Conservation (phyloP, 169 alveolate species). For the Eimeria necatrix region DNA sequence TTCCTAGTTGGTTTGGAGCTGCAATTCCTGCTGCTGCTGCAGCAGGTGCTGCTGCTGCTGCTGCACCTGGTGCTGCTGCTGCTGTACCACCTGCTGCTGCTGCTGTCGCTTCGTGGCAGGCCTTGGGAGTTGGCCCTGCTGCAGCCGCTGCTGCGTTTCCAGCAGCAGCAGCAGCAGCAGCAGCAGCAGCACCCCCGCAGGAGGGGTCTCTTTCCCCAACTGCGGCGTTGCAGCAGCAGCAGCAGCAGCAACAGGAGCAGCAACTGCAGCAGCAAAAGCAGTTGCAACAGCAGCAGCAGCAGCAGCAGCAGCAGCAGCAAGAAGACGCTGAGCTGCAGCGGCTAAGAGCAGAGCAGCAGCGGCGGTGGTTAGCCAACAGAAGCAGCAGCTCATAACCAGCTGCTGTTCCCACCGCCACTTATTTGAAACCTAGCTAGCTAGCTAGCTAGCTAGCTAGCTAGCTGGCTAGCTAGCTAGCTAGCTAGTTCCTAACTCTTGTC, state of each 20-base stretch:
- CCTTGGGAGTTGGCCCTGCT: neutral
- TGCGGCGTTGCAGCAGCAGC: neutral
- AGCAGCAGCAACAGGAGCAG: neutral
- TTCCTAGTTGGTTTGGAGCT: no score
- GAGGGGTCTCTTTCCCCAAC: neutral
- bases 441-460: no score
- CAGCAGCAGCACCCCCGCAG: neutral
- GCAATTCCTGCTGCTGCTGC: neutral
- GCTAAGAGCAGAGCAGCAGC: neutral
- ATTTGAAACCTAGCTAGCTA: no score
- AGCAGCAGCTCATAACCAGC: neutral
- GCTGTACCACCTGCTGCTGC: no score
- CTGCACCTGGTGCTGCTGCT: no score
- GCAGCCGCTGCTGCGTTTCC: neutral
- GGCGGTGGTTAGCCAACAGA: neutral
- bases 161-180: neutral
- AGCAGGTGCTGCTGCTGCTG: no score
- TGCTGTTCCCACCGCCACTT: no score
- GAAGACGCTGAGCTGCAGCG: neutral
- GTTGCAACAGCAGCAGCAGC: neutral
- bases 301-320: neutral
- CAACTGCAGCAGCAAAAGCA: neutral
- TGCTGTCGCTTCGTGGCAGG: neutral
- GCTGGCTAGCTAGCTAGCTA: no score
- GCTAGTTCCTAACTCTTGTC: no score